These are phyloP conservation scores for Sclerotinia subarctica DNA, from an alignment of 2,329 filamentous ascomycete genomes.

Conservation along the genomic window DNA sequence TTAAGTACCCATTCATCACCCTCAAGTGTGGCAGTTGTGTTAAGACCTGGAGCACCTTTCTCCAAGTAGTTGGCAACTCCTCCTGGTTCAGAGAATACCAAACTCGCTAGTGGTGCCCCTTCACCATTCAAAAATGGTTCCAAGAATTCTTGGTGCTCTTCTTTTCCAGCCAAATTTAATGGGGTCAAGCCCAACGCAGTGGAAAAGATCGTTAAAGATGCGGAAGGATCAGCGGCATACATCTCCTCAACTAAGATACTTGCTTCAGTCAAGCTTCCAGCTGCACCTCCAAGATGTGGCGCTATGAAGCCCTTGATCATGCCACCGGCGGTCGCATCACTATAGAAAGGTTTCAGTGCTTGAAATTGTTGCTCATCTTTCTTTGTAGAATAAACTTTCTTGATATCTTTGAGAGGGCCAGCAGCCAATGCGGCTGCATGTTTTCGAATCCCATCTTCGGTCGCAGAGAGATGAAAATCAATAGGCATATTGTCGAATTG, in stretches of 20 bases:
- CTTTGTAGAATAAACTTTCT: slow-evolving; percentile 32
- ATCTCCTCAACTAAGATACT: slow-evolving; percentile 52
- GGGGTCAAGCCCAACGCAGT: slow-evolving; percentile 53
- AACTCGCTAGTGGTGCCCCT: slow-evolving; percentile 48
- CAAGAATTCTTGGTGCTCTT: slow-evolving; percentile 44
- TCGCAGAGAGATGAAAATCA: slow-evolving; percentile 38
- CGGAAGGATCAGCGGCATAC: slow-evolving; percentile 49
- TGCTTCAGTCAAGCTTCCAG: slow-evolving; percentile 46
- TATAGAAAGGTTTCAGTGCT: slow-evolving; percentile 47
- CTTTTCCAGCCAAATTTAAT: slow-evolving; percentile 46
- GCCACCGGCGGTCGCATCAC: slow-evolving; percentile 43
- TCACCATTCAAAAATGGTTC: slow-evolving; percentile 46
- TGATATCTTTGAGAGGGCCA: slow-evolving; percentile 32
- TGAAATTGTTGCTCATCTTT: slow-evolving; percentile 44
- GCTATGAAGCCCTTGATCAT: slow-evolving; percentile 49
- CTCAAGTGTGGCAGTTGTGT: slow-evolving; percentile 48
- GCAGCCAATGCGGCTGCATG: slow-evolving; percentile 35
- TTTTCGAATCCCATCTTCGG: slow-evolving; percentile 34
- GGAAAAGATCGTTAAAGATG: slow-evolving; percentile 49
- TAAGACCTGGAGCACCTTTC: slow-evolving; percentile 47
- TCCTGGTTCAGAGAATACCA: slow-evolving; percentile 51
- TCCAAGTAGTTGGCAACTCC: slow-evolving; percentile 52
- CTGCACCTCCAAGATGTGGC: slow-evolving; percentile 45
- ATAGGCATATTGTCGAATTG: slow-evolving; percentile 25
- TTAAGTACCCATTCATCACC: slow-evolving; percentile 51